A percentile compares a stretch with the other conserved stretches of the same genome.
Evolutionary conservation across 441 rosid genomes (phyloP).

Genomic region (Hura crepitans): DNA sequence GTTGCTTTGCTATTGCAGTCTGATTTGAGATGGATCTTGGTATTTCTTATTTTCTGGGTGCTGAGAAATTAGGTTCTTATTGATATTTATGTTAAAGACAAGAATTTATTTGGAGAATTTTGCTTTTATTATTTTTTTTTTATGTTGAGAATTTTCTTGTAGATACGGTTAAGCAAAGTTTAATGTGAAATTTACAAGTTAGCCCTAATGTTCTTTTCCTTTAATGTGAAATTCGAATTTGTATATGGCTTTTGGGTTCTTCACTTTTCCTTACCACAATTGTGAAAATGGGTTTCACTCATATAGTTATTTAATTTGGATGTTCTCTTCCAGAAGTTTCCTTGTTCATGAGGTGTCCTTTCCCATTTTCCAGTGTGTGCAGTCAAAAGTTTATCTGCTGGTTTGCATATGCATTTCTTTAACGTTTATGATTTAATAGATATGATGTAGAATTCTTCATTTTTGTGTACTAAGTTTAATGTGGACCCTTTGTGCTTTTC

Average conservation of each 20-base stretch:
- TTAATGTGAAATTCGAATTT: too few species aligned
- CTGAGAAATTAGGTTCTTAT: neutral
- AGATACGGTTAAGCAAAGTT: neutral
- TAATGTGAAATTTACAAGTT: too few species aligned
- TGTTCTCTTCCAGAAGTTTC: neutral
- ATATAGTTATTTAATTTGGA: neutral
- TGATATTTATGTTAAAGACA: slow-evolving; percentile 1
- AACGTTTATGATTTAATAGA: slow-evolving; percentile 6
- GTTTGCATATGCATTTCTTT: neutral
- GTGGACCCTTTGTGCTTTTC: slow-evolving; percentile 21
- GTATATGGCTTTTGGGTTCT: neutral
- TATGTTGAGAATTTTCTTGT: neutral
- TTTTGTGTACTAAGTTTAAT: slow-evolving; percentile 17
- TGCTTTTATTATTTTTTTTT: neutral
- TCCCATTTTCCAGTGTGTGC: neutral
- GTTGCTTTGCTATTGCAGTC: neutral
- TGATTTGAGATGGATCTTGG: neutral
- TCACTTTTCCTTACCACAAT: neutral
- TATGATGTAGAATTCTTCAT: neutral
- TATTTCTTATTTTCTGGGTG: neutral
- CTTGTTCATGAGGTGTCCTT: neutral
- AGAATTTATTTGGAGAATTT: neutral
- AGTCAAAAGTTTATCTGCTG: neutral
- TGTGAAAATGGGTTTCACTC: neutral
- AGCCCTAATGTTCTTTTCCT: too few species aligned